These are phyloP conservation scores for Baorangia bicolor DNA, from an alignment of 768 basidiomycete species.

Conservation along the genomic window DNA sequence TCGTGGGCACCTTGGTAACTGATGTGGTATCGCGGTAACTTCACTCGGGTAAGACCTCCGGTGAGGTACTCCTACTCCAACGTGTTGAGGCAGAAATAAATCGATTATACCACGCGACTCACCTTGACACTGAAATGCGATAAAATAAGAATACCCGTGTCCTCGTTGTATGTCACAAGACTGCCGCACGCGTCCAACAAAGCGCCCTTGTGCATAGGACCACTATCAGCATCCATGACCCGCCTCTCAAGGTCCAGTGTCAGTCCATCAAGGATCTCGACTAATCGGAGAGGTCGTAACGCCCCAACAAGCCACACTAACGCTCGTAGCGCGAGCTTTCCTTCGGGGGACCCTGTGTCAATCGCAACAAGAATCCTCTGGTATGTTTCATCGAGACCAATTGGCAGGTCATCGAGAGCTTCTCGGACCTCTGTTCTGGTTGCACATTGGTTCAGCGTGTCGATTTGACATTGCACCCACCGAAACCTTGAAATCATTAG, in stretches of 20 bases:
- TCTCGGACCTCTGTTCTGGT: no score
- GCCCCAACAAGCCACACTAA: no score
- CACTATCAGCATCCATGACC: conserved; percentile 1
- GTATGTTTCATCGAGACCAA: no score
- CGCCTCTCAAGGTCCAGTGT: conserved; percentile 7
- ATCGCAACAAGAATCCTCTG: conserved; percentile 17
- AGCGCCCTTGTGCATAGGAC: conserved; percentile 2
- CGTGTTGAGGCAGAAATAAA: not conserved
- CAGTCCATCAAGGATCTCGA: no score
- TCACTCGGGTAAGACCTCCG: not conserved
- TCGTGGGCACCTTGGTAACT: conserved; percentile 1
- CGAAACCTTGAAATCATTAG: conserved; percentile 15
- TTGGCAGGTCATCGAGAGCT: no score
- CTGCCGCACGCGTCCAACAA: conserved; percentile 16
- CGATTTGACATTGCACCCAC: no score
- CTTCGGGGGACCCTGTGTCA: not conserved
- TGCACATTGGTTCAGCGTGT: no score
- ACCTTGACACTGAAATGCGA: conserved; percentile 29
- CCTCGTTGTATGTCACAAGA: conserved; percentile 15
- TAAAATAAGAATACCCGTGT: conserved; percentile 7
- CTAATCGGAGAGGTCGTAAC: no score
- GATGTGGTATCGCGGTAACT: conserved; percentile 7
- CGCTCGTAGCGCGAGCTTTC: conserved; percentile 2
- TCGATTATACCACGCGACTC: not conserved
- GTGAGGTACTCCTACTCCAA: conserved; percentile 16